phyloP scores from a whole-genome alignment of 148 eudicot species.

The Chenopodium berlandieri region DNA sequence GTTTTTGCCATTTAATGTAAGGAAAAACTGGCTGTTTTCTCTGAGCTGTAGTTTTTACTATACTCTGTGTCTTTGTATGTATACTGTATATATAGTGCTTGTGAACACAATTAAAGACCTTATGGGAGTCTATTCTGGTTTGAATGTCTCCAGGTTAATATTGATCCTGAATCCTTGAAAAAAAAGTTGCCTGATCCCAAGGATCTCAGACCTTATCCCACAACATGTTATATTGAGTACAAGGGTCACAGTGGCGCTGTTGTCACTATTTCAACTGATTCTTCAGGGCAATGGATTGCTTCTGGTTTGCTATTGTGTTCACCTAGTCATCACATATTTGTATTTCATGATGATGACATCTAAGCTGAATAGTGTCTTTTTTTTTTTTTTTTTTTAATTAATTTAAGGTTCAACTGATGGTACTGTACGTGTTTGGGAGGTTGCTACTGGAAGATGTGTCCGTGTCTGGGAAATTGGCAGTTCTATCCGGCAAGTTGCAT shows the following conservation, averaged over 20 bases:
- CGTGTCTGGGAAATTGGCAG: constrained; percentile 79
- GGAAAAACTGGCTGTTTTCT: background rate
- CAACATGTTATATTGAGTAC: constrained; percentile 76
- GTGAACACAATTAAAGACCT: background rate
- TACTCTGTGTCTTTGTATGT: background rate
- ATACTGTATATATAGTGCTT: background rate
- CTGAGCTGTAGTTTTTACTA: background rate
- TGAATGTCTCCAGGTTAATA: constrained; percentile 54
- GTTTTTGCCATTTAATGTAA: constrained; percentile 25
- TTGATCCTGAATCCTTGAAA: constrained; percentile 92
- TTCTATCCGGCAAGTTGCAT: constrained; percentile 65
- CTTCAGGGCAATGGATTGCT: constrained; percentile 94
- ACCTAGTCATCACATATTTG: background rate
- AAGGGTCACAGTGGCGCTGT: constrained; percentile 89
- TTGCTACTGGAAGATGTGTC: constrained; percentile 85
- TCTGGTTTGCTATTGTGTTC: constrained; percentile 56
- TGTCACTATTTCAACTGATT: constrained; percentile 67
- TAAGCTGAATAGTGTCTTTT: background rate
- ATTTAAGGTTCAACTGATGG: constrained; percentile 81
- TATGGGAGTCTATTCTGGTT: background rate
- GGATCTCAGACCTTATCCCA: constrained; percentile 88
- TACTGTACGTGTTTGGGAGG: constrained; percentile 90
- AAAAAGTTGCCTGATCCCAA: constrained; percentile 80
- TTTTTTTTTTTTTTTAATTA: background rate
- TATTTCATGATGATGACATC: background rate